Percentiles rank a stretch among this genome's conserved stretches.
Conservation (phyloP, 352 stramenopile genomes). For the Elongisporangium anandrum region DNA sequence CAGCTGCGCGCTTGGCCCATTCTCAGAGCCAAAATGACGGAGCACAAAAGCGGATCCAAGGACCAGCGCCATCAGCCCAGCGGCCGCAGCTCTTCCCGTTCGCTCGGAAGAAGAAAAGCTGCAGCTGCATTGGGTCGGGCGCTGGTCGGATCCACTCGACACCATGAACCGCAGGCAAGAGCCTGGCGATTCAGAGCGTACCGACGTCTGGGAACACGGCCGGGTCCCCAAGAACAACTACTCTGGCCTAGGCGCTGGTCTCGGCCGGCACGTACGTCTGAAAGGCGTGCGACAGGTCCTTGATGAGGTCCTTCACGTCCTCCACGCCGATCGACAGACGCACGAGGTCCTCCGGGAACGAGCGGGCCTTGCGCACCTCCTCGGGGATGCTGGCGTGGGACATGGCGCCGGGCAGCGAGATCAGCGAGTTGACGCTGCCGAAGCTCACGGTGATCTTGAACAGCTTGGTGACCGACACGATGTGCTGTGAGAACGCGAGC, state of each 20-base stretch:
- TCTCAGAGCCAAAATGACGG: not conserved
- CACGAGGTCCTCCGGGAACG: slow-evolving; percentile 93
- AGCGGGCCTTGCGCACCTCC: slow-evolving; percentile 86
- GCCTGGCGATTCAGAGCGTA: slow-evolving; percentile 22
- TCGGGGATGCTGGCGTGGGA: slow-evolving; percentile 93
- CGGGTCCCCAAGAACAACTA: slow-evolving; percentile 1
- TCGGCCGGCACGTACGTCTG: slow-evolving; percentile 59
- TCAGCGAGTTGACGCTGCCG: slow-evolving; percentile 91
- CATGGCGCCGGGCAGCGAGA: slow-evolving; percentile 92
- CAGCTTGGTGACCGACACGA: slow-evolving; percentile 90
- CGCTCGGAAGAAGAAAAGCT: not conserved
- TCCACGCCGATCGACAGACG: slow-evolving; percentile 94
- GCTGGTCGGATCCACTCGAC: not conserved
- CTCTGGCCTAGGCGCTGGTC: not conserved
- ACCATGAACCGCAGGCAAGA: not conserved
- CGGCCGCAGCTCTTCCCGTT: not conserved
- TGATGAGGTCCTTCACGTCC: slow-evolving; percentile 91
- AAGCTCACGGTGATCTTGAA: slow-evolving; percentile 95
- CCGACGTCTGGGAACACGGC: slow-evolving; percentile 3
- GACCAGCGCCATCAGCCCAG: not conserved
- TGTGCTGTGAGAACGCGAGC: slow-evolving; percentile 84
- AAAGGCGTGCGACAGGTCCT: slow-evolving; percentile 90
- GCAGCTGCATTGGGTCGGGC: not conserved
- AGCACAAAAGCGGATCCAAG: not conserved
- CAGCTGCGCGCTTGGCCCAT: not conserved